phyloP scores from a whole-genome alignment of 495 filamentous ascomycete genomes.

The Lentithecium fluviatile region DNA sequence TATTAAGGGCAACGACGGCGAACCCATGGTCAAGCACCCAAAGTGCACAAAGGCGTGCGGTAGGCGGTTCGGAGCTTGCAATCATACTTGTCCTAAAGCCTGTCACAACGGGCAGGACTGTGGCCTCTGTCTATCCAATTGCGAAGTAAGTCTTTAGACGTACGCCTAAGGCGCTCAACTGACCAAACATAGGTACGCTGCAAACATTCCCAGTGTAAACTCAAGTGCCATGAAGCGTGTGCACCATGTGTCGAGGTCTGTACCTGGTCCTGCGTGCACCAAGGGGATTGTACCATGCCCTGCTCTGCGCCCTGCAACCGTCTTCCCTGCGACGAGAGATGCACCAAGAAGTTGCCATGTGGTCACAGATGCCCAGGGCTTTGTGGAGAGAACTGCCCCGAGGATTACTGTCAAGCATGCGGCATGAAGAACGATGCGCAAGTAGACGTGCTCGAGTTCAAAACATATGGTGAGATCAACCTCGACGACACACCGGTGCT shows the following conservation, averaged over 20 bases:
- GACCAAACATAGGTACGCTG: constrained; percentile 54
- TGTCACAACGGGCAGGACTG: constrained; percentile 60
- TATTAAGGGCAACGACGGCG: too few species aligned
- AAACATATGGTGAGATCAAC: constrained; percentile 57
- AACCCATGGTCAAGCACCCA: too few species aligned
- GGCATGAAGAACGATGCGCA: constrained; percentile 41
- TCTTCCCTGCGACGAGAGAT: constrained; percentile 66
- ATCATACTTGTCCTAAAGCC: constrained; percentile 46
- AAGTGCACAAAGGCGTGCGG: too few species aligned
- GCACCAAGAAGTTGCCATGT: constrained; percentile 41
- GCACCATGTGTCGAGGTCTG: constrained; percentile 60
- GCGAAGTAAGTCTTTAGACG: too few species aligned
- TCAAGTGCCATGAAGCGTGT: constrained; percentile 63
- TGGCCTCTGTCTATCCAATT: constrained; percentile 54
- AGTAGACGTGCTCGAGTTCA: constrained; percentile 55
- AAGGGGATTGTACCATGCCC: constrained; percentile 56
- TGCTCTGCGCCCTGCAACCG: constrained; percentile 61
- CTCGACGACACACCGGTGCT: constrained; percentile 60
- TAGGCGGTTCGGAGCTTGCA: too few species aligned
- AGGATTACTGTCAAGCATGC: constrained; percentile 23
- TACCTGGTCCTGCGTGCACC: constrained; percentile 58
- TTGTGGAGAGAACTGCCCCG: constrained; percentile 24
- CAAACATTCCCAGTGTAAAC: constrained; percentile 59
- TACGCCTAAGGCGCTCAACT: too few species aligned
- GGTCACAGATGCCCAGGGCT: constrained; percentile 25